Base-by-base conservation (phyloP, 1,139 yeast species). In the Candida pseudoviswanathii region DNA sequence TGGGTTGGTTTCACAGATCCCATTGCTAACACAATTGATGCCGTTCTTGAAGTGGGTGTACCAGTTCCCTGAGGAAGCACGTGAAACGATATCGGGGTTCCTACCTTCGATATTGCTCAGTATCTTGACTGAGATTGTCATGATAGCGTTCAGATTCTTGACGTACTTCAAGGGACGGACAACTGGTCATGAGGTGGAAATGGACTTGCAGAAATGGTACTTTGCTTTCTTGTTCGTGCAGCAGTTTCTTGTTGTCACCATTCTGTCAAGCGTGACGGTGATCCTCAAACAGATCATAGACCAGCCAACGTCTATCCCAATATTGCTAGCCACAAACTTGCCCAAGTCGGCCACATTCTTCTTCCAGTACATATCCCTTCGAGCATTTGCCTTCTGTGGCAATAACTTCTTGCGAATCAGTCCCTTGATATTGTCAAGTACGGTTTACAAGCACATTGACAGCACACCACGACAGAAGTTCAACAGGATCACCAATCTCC, bases 331-430 rank as follows among this genome's bases (percentile, higher is more conserved):
- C 0, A 74, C 79, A 4, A 88, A 89, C 59, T 69, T 89, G 42
- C 96, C 96, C 0, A 87, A 86, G 60, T 85, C 95, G 24, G 87
- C 96, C 1, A 87, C 86, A 47, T 89, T 89, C 60, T 89, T 89
- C 67, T 84, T 85, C 61, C 87, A 91, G 3, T 87, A 84, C 58
- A 73, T 89, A 32, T 73, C 89, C 0, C 71, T 89, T 39, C 84
- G 88, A 64, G 94, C 96, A 0, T 71, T 89, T 52, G 78, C 91
- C 1, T 80, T 85, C 55, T 81, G 86, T 56, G 96, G 96, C 0
- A 82, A 80, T 51, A 83, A 82, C 55, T 75, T 89, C 45, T 60
- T 88, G 29, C 80, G 86, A 59, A 69, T 82, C 11, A 77, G 73
- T 47, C 77, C 77, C 37, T 64, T 87, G 33, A 49, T 79, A 3